Percentiles rank a stretch among this genome's conserved stretches.
These are phyloP conservation scores for Dioszegia aurantiaca DNA, from an alignment of 768 basidiomycete species.

Conservation along the genomic window DNA sequence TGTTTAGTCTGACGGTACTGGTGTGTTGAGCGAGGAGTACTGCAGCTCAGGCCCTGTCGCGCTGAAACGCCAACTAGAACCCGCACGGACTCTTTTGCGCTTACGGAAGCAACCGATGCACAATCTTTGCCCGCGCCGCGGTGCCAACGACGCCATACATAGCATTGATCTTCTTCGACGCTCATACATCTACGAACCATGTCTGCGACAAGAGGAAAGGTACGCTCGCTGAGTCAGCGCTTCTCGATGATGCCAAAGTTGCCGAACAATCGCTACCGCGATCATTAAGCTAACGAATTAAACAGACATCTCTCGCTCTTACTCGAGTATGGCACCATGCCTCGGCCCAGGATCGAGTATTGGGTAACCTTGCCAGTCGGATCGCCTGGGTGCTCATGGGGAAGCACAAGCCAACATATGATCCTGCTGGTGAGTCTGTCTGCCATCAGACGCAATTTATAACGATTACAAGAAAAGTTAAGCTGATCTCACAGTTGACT, in stretches of 20 bases:
- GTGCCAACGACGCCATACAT: no score
- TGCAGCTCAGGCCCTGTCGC: no score
- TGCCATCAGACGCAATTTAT: no score
- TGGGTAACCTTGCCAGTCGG: constrained; percentile 89
- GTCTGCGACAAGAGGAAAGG: constrained; percentile 15
- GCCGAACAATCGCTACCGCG: not conserved
- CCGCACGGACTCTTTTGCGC: no score
- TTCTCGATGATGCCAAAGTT: not conserved
- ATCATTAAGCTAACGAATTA: not conserved
- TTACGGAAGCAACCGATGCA: no score
- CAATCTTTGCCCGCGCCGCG: no score
- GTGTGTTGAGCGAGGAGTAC: no score
- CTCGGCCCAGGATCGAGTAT: constrained; percentile 81
- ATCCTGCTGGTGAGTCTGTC: constrained; percentile 75
- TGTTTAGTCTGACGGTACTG: no score
- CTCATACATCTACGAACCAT: no score
- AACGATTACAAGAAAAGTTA: not conserved
- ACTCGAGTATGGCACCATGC: constrained; percentile 96
- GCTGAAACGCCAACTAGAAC: no score
- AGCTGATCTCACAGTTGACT: constrained; percentile 65
- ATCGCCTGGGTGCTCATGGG: constrained; percentile 97
- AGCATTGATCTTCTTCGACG: no score
- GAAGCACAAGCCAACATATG: constrained; percentile 97
- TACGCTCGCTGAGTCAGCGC: constrained; percentile 2
- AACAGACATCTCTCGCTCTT: constrained; percentile 87